phyloP scores from a whole-genome alignment of 2,329 filamentous ascomycete species.

The Aspergillus fumigatiaffinis region DNA sequence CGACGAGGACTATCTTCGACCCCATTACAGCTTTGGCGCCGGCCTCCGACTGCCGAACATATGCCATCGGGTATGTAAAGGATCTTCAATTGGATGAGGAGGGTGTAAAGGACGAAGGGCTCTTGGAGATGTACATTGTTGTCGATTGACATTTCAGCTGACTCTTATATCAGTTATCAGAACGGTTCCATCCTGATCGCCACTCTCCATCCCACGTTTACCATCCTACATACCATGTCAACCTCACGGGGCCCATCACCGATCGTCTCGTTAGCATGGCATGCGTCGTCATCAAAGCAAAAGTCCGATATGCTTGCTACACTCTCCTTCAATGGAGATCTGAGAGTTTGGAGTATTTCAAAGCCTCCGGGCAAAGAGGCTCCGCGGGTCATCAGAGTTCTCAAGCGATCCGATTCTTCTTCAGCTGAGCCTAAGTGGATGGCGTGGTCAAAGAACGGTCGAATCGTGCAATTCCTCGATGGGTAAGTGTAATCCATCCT shows the following conservation, averaged over 20 bases:
- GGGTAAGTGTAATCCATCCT: conserved; percentile 57
- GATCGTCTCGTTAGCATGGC: conserved; percentile 85
- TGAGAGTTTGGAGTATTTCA: conserved; percentile 93
- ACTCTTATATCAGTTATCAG: conserved; percentile 63
- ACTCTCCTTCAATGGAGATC: conserved; percentile 84
- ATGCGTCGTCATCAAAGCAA: conserved; percentile 91
- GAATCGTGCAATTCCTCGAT: conserved; percentile 88
- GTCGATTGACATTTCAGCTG: neutral
- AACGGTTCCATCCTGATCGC: conserved; percentile 93
- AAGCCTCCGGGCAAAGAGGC: conserved; percentile 70
- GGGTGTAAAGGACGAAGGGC: neutral
- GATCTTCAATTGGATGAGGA: neutral
- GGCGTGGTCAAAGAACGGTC: conserved; percentile 96
- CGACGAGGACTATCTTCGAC: conserved; percentile 86
- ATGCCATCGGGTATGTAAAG: conserved; percentile 78
- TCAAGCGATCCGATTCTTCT: conserved; percentile 74
- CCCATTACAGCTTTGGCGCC: conserved; percentile 92
- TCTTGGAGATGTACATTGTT: neutral
- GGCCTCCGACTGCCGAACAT: conserved; percentile 83
- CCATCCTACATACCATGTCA: conserved; percentile 86
- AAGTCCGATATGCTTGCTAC: conserved; percentile 97
- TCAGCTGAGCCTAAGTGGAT: conserved; percentile 85
- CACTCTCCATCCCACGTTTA: conserved; percentile 84
- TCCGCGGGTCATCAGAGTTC: conserved; percentile 81
- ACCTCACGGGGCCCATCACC: conserved; percentile 80